Conservation (phyloP, 2,329 filamentous ascomycete species). For the Bipolaris gigantea region DNA sequence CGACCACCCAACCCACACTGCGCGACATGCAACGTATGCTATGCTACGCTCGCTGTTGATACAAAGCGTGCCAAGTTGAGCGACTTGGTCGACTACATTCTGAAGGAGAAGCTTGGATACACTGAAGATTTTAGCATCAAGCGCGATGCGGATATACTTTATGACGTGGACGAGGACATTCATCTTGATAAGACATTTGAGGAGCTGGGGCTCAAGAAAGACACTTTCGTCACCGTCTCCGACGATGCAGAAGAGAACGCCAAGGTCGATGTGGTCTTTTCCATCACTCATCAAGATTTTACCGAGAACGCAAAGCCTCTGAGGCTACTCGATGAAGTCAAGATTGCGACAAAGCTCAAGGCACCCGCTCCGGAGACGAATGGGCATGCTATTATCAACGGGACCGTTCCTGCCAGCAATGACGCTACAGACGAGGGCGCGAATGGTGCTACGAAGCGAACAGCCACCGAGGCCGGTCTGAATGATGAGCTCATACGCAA, state of each 20-base stretch:
- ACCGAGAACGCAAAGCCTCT: conserved; percentile 57
- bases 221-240: conserved; percentile 79
- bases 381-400: conserved; percentile 28
- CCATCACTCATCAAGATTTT: conserved; percentile 60
- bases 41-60: conserved; percentile 69
- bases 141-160: conserved; percentile 71
- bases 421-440: conserved; percentile 31
- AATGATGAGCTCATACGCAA: conserved; percentile 44
- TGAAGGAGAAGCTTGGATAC: conserved; percentile 73
- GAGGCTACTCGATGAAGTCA: conserved; percentile 50
- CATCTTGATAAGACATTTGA: conserved; percentile 78
- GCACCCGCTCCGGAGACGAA: conserved; percentile 30
- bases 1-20: conserved; percentile 76
- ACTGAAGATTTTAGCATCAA: conserved; percentile 78
- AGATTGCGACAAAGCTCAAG: conserved; percentile 54
- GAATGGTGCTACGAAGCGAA: conserved; percentile 45
- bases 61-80: conserved; percentile 71
- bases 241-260: conserved; percentile 78
- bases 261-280: conserved; percentile 78
- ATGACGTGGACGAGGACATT: conserved; percentile 85
- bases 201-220: conserved; percentile 73
- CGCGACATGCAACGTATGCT: conserved; percentile 76
- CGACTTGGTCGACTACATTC: conserved; percentile 75
- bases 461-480: conserved; percentile 47
- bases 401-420: conserved; percentile 8